Percentiles rank a stretch among this genome's conserved stretches.
phyloP scores from a whole-genome alignment of 257 asterid species.

The Linderniella brevidens region DNA sequence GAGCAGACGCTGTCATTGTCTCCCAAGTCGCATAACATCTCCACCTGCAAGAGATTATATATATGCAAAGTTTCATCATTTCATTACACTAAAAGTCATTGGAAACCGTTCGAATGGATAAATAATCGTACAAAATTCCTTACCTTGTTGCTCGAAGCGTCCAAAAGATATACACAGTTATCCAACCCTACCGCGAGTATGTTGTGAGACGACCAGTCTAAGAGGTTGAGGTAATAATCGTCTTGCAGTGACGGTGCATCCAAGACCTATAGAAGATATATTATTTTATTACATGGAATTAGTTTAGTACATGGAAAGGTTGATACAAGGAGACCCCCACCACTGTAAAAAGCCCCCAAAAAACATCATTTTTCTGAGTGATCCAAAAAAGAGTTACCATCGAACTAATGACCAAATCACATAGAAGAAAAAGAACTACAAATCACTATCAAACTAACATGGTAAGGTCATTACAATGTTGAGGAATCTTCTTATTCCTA shows the following conservation, averaged over 20 bases:
- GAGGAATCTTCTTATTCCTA: too few species aligned
- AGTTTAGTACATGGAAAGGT: too few species aligned
- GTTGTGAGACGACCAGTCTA: slow-evolving; percentile 85
- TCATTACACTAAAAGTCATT: not conserved
- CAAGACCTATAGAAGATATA: slow-evolving; percentile 33
- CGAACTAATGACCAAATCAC: too few species aligned
- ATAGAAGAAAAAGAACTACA: too few species aligned
- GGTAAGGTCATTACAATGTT: too few species aligned
- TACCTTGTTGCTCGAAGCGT: slow-evolving; percentile 94
- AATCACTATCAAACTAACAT: too few species aligned
- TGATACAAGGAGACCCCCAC: too few species aligned
- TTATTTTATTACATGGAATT: too few species aligned
- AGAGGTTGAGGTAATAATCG: slow-evolving; percentile 88
- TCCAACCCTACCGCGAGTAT: slow-evolving; percentile 90
- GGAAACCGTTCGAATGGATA: not conserved
- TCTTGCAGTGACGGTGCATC: slow-evolving; percentile 96
- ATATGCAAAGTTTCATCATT: slow-evolving; percentile 1
- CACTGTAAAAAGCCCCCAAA: too few species aligned
- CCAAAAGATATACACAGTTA: slow-evolving; percentile 88
- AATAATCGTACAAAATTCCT: slow-evolving; percentile 8
- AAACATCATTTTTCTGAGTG: too few species aligned
- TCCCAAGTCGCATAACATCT: slow-evolving; percentile 83
- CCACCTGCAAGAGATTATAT: slow-evolving; percentile 37
- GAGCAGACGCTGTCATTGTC: slow-evolving; percentile 71
- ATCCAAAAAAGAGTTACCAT: too few species aligned